Base-by-base conservation (phyloP, 495 filamentous ascomycete species). In the Neurospora tetraspora region DNA sequence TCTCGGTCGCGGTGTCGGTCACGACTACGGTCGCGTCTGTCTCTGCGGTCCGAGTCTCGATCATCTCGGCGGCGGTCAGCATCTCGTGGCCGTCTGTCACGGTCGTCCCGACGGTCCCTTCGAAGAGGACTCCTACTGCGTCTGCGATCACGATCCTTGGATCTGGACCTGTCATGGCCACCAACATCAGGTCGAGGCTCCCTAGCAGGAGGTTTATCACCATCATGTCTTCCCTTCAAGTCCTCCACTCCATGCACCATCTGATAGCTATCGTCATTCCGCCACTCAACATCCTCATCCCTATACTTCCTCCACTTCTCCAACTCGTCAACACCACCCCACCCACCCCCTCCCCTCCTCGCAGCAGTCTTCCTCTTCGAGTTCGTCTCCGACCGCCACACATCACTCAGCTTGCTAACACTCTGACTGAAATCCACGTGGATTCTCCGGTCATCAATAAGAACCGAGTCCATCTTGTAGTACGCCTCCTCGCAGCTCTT, bases 371-470 rank as follows among this genome's bases (percentile, higher is more conserved):
- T 87, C 39, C 96, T 87, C 83, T 96, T 98, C 14, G 86, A 85
- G 78, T 96, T 96, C n/a, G 94, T 96, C 42, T 91, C 88, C 72
- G 86, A 91, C 70, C 96, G 88, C 96, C 96, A 99, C 27, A 89
- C 90, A 70, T 97, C 92, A n/a, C 93, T 93, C 31, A 99, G 79
- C 79, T 92, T 93, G 40, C 92, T 94, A 79, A 96, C 96, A 80
- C 93, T 97, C 81, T 99, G 96, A 39, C 94, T 97, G 83, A 99
- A 99, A 80, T 99, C 96, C 69, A 99, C 96, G 80, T 98, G 96
- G 71, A 99, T 98, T 42, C 96, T 92, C 73, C 97, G 94, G 78
- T 99, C 96, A 76, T 99, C 96, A 78, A 98, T 98, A 72, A 99
- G 83, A 8, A 98, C 94, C 6, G 90, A 91, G 79, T 98, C 92